phyloP scores from a whole-genome alignment of 495 filamentous ascomycete genomes.

The Aspergillus nidulans region DNA sequence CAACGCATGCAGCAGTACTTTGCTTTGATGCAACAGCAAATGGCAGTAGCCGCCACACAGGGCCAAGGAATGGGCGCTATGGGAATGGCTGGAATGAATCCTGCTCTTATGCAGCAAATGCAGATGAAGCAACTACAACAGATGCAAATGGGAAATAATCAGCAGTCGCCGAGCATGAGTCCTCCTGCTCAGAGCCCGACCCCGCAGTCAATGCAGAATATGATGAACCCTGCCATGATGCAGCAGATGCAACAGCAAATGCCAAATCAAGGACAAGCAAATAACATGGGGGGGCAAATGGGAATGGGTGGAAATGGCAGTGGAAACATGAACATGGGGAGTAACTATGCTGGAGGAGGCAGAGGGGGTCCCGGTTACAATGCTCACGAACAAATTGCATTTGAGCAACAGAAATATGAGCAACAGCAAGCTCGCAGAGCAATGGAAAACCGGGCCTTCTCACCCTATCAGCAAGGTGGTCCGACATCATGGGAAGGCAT shows the following conservation, averaged over 20 bases:
- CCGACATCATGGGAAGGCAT: conserved; percentile 96
- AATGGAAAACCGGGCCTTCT: conserved; percentile 43
- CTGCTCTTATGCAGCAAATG: conserved; percentile 76
- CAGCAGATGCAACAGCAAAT: conserved; percentile 65
- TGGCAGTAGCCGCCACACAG: conserved; percentile 43
- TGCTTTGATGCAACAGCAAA: conserved; percentile 82
- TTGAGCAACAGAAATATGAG: conserved; percentile 86
- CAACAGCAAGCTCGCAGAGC: conserved; percentile 58
- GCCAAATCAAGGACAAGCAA: conserved; percentile 42
- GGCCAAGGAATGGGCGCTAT: conserved; percentile 50
- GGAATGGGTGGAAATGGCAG: conserved; percentile 14
- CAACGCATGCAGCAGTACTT: conserved; percentile 97
- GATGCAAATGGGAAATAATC: conserved; percentile 58
- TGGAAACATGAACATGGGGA: conserved; percentile 17
- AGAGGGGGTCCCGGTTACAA: conserved; percentile 56
- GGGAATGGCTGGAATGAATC: conserved; percentile 69
- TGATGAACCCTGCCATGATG: conserved; percentile 66
- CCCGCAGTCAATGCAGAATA: conserved; percentile 40
- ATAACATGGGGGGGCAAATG: conserved; percentile 18
- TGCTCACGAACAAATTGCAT: conserved; percentile 71
- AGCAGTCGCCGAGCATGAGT: conserved; percentile 42
- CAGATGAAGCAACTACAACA: conserved; percentile 77
- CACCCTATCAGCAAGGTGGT: conserved; percentile 50
- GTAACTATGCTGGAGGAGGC: conserved; percentile 30
- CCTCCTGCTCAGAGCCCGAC: conserved; percentile 44